These are phyloP conservation scores for Panellus pusillus DNA, from an alignment of 768 basidiomycete genomes.

Conservation along the genomic window DNA sequence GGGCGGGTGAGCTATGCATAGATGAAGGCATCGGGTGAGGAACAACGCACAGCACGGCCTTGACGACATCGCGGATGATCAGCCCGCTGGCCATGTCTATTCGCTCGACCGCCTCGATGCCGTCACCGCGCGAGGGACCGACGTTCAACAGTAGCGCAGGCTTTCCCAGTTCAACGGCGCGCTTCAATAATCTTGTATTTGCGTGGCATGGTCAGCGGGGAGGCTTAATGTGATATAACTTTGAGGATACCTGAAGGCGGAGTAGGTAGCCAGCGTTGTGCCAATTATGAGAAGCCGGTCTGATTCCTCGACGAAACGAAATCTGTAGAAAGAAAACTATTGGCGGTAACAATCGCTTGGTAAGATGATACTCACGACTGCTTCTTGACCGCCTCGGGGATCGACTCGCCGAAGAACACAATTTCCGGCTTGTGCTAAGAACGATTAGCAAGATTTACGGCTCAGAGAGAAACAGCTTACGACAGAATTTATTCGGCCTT, in stretches of 20 bases:
- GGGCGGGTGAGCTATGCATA: background rate
- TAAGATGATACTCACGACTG: slow-evolving; percentile 57
- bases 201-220: background rate
- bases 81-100: slow-evolving; percentile 73
- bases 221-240: background rate
- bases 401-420: slow-evolving; percentile 90
- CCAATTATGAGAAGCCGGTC: slow-evolving; percentile 81
- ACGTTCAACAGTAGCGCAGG: slow-evolving; percentile 82
- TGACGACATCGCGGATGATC: slow-evolving; percentile 70
- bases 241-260: slow-evolving; percentile 71
- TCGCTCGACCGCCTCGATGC: slow-evolving; percentile 66
- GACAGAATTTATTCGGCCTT: slow-evolving; percentile 57
- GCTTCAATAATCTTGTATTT: slow-evolving; percentile 66
- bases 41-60: slow-evolving; percentile 55
- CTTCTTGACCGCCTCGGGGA: slow-evolving; percentile 61
- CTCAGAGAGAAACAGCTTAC: slow-evolving; percentile 35
- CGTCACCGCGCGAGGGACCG: slow-evolving; percentile 87
- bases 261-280: slow-evolving; percentile 91
- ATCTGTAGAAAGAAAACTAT: slow-evolving; percentile 38
- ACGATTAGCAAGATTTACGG: background rate
- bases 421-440: slow-evolving; percentile 76
- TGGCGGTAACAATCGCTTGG: background rate
- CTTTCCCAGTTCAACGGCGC: slow-evolving; percentile 72
- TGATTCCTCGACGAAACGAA: slow-evolving; percentile 52
- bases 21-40: background rate